Percentiles rank a stretch among this genome's conserved stretches.
These are phyloP conservation scores for Phylloporus rhodoxanthus DNA, from an alignment of 768 basidiomycete species.

Conservation along the genomic window DNA sequence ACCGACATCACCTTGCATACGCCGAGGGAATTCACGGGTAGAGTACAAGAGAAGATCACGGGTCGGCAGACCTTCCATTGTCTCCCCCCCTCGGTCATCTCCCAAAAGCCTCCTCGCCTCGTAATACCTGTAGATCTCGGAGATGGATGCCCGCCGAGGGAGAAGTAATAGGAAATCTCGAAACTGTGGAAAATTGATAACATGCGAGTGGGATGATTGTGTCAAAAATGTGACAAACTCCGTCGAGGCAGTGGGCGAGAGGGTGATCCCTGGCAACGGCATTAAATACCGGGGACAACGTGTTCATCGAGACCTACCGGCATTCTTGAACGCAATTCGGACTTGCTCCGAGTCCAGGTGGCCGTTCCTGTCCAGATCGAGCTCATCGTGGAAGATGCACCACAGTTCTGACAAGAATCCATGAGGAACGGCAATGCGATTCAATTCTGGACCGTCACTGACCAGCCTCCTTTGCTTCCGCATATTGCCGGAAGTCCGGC, in stretches of 20 bases:
- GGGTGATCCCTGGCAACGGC: constrained; percentile 53
- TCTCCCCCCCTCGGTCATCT: constrained; percentile 66
- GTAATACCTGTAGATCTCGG: constrained; percentile 84
- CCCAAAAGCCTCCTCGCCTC: constrained; percentile 61
- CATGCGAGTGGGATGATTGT: constrained; percentile 59
- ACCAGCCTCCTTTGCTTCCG: constrained; percentile 78
- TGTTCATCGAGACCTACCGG: constrained; percentile 46
- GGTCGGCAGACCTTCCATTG: constrained; percentile 71
- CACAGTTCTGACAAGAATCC: constrained; percentile 61
- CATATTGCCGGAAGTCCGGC: constrained; percentile 70
- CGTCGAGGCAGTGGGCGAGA: constrained; percentile 60
- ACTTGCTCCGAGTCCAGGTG: constrained; percentile 65
- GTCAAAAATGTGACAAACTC: constrained; percentile 82
- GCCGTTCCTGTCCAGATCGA: constrained; percentile 87
- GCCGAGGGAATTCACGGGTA: constrained; percentile 21
- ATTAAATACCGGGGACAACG: constrained; percentile 15
- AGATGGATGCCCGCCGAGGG: constrained; percentile 72
- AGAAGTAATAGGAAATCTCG: constrained; percentile 84
- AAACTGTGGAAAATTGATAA: constrained; percentile 78
- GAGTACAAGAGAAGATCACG: constrained; percentile 12
- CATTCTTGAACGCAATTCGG: constrained; percentile 55
- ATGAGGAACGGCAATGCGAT: constrained; percentile 13
- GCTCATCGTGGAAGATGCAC: constrained; percentile 84
- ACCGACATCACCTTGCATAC: constrained; percentile 62
- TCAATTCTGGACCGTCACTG: constrained; percentile 27